A percentile compares a stretch with the other conserved stretches of the same genome.
Conservation (phyloP, 176 grass and related monocot species). For the Stipa capillata region DNA sequence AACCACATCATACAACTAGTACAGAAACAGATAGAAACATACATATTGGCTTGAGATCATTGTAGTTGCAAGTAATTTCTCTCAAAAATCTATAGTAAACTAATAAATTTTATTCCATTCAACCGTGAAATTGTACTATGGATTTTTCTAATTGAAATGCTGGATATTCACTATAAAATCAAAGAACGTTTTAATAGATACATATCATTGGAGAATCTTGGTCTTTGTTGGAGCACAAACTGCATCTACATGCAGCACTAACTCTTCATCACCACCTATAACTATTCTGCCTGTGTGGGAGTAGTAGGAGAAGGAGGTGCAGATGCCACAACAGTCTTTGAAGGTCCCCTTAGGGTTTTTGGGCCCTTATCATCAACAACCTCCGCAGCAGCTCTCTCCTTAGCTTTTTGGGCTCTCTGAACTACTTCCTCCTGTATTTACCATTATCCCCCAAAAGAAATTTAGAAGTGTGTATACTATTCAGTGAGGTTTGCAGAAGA, state of each 20-base stretch:
- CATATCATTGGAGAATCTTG: conserved; percentile 7
- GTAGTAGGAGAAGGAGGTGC: conserved; percentile 8
- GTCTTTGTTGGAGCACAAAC: conserved; percentile 1
- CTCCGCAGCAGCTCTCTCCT: conserved; percentile 75
- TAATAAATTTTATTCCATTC: neutral
- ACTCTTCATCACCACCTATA: conserved; percentile 28
- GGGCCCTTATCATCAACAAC: conserved; percentile 36
- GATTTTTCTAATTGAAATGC: neutral
- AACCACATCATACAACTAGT: neutral
- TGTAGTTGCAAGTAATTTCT: neutral
- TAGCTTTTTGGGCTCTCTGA: conserved; percentile 84
- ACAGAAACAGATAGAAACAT: neutral
- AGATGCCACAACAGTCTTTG: conserved; percentile 11
- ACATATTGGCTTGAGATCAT: neutral
- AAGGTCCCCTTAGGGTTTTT: conserved; percentile 32
- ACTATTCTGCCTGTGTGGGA: conserved; percentile 40
- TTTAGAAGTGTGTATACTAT: neutral
- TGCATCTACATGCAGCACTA: conserved; percentile 11
- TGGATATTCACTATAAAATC: neutral
- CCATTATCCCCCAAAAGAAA: neutral
- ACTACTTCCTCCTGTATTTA: conserved; percentile 79
- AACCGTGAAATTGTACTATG: neutral
- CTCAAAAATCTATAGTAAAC: neutral
- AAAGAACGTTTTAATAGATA: neutral
- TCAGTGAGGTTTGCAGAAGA: neutral